Percentiles rank a stretch among this genome's conserved stretches.
These are phyloP conservation scores for Phlebiopsis flavidoalba DNA, from an alignment of 768 basidiomycete species.

Conservation along the genomic window DNA sequence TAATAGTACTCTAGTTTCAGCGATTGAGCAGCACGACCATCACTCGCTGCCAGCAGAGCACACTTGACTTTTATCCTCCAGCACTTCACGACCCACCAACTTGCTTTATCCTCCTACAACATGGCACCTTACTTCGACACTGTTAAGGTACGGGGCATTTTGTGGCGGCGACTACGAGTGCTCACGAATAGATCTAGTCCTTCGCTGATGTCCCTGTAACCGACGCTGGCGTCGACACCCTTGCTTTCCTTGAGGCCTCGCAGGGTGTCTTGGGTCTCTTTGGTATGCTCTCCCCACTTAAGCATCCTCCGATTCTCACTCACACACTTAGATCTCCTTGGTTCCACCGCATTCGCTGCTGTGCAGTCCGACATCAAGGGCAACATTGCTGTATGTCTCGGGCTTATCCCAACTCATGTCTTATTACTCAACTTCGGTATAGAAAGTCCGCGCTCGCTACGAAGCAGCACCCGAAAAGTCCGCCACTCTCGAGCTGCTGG, in stretches of 20 bases:
- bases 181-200: conserved; percentile 49
- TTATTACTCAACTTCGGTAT: not conserved
- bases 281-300: conserved; percentile 43
- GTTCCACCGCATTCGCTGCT: conserved; percentile 73
- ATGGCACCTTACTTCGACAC: conserved; percentile 79
- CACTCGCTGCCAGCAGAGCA: conserved; percentile 1
- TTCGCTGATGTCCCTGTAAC: conserved; percentile 87
- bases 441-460: conserved; percentile 91
- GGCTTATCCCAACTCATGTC: not conserved
- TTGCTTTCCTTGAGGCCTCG: conserved; percentile 82
- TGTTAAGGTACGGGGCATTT: conserved; percentile 47
- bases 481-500: conserved; percentile 77
- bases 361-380: conserved; percentile 87
- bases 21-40: conserved; percentile 2
- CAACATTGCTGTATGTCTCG: conserved; percentile 73
- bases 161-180: not conserved
- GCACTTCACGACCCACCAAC: not conserved
- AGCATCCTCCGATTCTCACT: not conserved
- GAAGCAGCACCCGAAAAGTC: conserved; percentile 59
- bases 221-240: conserved; percentile 84
- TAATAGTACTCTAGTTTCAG: not conserved
- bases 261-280: conserved; percentile 88
- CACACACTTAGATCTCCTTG: conserved; percentile 64
- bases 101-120: not conserved
- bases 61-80: not conserved